Evolutionary conservation across 2,329 filamentous ascomycete genomes (phyloP).

Genomic region (Trichocomaceae sp.): DNA sequence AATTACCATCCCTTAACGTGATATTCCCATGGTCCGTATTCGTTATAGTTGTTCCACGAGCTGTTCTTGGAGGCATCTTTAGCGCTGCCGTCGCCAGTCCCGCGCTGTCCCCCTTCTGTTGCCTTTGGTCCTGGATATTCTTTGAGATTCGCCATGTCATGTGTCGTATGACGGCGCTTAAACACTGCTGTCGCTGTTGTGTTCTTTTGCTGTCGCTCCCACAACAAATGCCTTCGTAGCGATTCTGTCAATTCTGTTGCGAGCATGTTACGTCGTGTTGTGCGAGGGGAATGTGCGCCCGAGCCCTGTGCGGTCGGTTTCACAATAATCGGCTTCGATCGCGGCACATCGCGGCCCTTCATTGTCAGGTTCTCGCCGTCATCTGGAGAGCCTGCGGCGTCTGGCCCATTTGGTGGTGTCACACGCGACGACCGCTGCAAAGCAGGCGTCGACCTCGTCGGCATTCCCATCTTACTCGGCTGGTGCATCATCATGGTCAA

Average conservation of each 20-base stretch:
- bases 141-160: slow-evolving; percentile 82
- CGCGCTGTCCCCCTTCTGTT: slow-evolving; percentile 23
- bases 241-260: slow-evolving; percentile 90
- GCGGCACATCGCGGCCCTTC: slow-evolving; percentile 57
- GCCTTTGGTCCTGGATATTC: slow-evolving; percentile 64
- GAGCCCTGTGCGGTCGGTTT: slow-evolving; percentile 63
- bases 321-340: slow-evolving; percentile 74
- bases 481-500: slow-evolving; percentile 86
- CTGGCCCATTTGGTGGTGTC: slow-evolving; percentile 63
- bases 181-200: slow-evolving; percentile 81
- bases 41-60: slow-evolving; percentile 82
- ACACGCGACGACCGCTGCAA: slow-evolving; percentile 51
- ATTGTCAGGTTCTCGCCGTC: slow-evolving; percentile 57
- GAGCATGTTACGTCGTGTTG: slow-evolving; percentile 91
- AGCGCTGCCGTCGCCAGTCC: slow-evolving; percentile 38
- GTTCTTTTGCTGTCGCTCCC: slow-evolving; percentile 93
- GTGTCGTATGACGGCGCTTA: slow-evolving; percentile 83
- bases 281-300: slow-evolving; percentile 78
- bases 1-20: slow-evolving; percentile 76
- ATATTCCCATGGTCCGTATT: slow-evolving; percentile 75
- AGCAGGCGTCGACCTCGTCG: slow-evolving; percentile 42
- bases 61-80: slow-evolving; percentile 59
- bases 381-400: slow-evolving; percentile 52
- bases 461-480: slow-evolving; percentile 61
- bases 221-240: slow-evolving; percentile 81